Evolutionary conservation across 2,329 filamentous ascomycete species (phyloP).

Genomic region (Alternaria brassicicola): DNA sequence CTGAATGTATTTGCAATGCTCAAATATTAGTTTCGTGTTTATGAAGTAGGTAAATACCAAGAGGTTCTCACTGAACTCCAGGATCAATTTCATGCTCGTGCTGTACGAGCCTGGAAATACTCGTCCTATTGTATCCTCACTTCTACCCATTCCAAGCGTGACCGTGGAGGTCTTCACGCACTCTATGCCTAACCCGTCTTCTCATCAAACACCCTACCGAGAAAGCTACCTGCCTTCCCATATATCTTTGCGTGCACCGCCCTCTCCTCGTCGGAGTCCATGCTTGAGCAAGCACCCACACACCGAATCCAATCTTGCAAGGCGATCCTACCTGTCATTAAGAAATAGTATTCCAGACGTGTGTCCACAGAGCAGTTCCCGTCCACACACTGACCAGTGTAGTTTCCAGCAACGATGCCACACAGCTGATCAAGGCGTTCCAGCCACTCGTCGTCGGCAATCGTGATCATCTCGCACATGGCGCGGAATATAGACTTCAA

Average conservation of each 20-base stretch:
- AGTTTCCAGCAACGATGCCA: not conserved
- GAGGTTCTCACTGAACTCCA: no score
- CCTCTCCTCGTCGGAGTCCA: conserved; percentile 18
- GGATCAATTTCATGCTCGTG: no score
- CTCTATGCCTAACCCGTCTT: not conserved
- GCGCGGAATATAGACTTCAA: conserved; percentile 20
- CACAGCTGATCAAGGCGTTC: conserved; percentile 15
- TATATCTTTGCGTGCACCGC: conserved; percentile 12
- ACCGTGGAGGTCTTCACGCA: not conserved
- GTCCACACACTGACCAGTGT: conserved; percentile 15
- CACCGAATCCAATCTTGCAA: conserved; percentile 20
- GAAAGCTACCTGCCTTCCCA: conserved; percentile 21
- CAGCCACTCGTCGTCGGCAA: conserved; percentile 18
- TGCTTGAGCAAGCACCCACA: conserved; percentile 13
- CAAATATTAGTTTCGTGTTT: no score
- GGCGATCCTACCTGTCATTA: conserved; percentile 18
- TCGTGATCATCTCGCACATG: conserved; percentile 22
- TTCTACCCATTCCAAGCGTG: no score
- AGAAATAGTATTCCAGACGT: conserved; percentile 26
- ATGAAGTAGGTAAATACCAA: no score
- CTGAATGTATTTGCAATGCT: not conserved
- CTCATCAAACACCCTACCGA: conserved; percentile 15
- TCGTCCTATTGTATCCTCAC: not conserved
- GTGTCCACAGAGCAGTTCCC: conserved; percentile 19
- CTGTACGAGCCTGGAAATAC: not conserved